These are phyloP conservation scores for Trichoderma breve DNA, from an alignment of 2,329 filamentous ascomycete species.

Conservation along the genomic window DNA sequence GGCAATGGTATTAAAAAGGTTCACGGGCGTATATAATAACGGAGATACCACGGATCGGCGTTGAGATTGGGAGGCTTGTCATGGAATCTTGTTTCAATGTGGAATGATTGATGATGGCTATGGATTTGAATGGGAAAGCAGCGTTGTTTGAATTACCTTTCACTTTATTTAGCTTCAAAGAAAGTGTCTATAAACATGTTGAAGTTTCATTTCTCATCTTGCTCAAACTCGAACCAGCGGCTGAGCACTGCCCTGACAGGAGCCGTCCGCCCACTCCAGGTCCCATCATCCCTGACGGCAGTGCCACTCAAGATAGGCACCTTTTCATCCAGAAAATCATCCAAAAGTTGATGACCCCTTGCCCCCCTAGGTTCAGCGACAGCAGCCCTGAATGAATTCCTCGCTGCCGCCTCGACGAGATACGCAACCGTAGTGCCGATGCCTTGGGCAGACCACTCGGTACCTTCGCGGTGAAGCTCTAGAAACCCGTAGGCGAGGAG, in stretches of 20 bases:
- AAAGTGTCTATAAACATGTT: background rate
- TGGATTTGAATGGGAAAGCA: background rate
- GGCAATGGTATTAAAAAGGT: background rate
- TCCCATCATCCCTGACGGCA: constrained; percentile 48
- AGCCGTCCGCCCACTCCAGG: constrained; percentile 59
- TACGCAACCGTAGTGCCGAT: constrained; percentile 60
- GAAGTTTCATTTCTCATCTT: background rate
- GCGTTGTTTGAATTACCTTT: background rate
- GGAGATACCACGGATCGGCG: constrained; percentile 43
- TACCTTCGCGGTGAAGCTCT: constrained; percentile 62
- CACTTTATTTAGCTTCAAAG: background rate
- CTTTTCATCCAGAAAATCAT: constrained; percentile 46
- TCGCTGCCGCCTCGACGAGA: constrained; percentile 59
- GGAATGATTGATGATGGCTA: background rate
- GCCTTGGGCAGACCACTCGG: constrained; percentile 75
- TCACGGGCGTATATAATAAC: constrained; percentile 14
- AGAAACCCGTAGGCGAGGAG: constrained; percentile 66
- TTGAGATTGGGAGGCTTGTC: constrained; percentile 29
- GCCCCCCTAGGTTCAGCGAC: constrained; percentile 46
- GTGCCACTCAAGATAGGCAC: constrained; percentile 63
- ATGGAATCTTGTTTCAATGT: constrained; percentile 6
- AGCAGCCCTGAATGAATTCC: constrained; percentile 43
- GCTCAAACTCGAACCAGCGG: constrained; percentile 58
- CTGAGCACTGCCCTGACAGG: constrained; percentile 55
- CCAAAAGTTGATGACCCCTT: constrained; percentile 32